phyloP scores from a whole-genome alignment of 2,329 filamentous ascomycete genomes.

The Ascochyta koolunga region DNA sequence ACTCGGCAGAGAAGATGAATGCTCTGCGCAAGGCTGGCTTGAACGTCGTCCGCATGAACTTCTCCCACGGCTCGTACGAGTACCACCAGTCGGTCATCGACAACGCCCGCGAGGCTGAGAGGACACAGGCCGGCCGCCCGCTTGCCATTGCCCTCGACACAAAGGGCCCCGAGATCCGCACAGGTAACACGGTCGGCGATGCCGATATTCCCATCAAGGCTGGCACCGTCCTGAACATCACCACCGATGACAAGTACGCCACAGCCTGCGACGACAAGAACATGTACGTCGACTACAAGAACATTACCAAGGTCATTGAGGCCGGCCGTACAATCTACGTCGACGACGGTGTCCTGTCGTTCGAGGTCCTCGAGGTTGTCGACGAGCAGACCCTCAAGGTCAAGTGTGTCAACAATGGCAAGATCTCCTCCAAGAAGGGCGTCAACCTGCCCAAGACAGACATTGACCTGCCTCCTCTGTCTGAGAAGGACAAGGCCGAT shows the following conservation, averaged over 20 bases:
- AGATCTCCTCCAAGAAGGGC: constrained; percentile 98
- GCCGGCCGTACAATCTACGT: constrained; percentile 94
- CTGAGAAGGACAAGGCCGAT: constrained; percentile 97
- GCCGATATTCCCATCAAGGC: constrained; percentile 80
- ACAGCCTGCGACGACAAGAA: constrained; percentile 84
- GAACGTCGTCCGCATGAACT: constrained; percentile 99
- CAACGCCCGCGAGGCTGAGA: constrained; percentile 87
- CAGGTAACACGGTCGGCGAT: constrained; percentile 74
- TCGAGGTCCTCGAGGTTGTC: constrained; percentile 86
- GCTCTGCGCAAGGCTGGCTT: constrained; percentile 86
- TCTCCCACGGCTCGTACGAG: constrained; percentile 90
- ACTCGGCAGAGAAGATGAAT: constrained; percentile 97
- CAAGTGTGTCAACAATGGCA: constrained; percentile 93
- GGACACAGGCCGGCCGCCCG: constrained; percentile 77
- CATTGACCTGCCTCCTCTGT: constrained; percentile 95
- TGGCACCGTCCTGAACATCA: constrained; percentile 89
- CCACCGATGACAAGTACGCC: constrained; percentile 92
- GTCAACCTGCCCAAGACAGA: constrained; percentile 99
- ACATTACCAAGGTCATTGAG: constrained; percentile 98
- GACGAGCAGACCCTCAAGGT: constrained; percentile 89
- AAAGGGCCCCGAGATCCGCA: constrained; percentile 87
- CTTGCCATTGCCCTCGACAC: constrained; percentile 92
- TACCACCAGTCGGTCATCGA: constrained; percentile 99
- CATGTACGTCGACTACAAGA: constrained; percentile 99
- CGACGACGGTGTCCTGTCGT: constrained; percentile 96